phyloP scores from a whole-genome alignment of 192 early-diverging fungal genomes.

The Mortierella alpina region DNA sequence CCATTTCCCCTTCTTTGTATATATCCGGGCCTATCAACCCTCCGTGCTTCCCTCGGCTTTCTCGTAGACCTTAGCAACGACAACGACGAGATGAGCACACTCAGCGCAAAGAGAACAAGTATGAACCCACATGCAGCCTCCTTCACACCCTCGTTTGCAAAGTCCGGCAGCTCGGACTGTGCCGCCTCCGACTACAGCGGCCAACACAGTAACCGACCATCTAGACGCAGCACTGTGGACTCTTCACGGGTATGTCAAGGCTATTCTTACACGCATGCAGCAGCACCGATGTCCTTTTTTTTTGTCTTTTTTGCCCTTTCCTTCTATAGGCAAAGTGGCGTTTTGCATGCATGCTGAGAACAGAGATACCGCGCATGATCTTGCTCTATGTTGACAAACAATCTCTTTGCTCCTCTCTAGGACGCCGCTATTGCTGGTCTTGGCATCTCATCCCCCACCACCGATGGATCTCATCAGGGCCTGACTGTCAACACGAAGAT shows the following conservation, averaged over 20 bases:
- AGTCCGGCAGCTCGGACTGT: conserved; percentile 19
- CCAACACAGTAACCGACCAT: conserved; percentile 16
- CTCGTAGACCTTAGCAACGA: conserved; percentile 1
- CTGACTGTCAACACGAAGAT: conserved; percentile 43
- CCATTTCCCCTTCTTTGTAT: background rate
- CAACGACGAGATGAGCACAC: conserved; percentile 21
- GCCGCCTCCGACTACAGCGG: conserved; percentile 22
- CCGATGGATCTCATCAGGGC: conserved; percentile 3
- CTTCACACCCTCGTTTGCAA: conserved; percentile 45
- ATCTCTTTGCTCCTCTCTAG: conserved; percentile 4
- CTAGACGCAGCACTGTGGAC: conserved; percentile 28
- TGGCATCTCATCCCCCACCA: conserved; percentile 39
- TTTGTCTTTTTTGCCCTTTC: background rate
- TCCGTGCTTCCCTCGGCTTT: background rate
- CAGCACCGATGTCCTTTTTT: background rate
- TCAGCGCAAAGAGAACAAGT: conserved; percentile 31
- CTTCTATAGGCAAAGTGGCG: background rate
- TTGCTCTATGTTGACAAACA: background rate
- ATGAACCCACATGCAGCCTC: conserved; percentile 48
- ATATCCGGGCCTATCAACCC: no score
- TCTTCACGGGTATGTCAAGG: conserved; percentile 24
- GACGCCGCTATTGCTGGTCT: conserved; percentile 31
- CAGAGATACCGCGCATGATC: background rate
- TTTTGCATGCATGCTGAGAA: background rate
- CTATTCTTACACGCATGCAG: background rate